These are phyloP conservation scores for Russula sp. DNA, from an alignment of 768 basidiomycete genomes.

Conservation along the genomic window DNA sequence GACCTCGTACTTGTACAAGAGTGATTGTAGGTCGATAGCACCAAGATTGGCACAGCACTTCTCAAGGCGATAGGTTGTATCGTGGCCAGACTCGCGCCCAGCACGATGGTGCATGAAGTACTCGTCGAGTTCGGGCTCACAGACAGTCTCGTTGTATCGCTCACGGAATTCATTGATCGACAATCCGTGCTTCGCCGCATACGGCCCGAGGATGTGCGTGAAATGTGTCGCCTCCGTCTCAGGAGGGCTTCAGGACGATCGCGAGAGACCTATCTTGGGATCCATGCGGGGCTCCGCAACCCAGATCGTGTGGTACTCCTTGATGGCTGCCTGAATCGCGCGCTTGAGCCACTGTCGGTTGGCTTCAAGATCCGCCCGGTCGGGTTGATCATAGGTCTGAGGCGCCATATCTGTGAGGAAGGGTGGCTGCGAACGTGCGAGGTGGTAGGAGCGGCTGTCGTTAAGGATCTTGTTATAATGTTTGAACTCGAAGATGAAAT, in stretches of 20 bases:
- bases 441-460: too few species aligned
- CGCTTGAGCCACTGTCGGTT: too few species aligned
- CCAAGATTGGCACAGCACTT: constrained; percentile 95
- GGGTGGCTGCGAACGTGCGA: too few species aligned
- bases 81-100: too few species aligned
- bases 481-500: too few species aligned
- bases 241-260: constrained; percentile 63
- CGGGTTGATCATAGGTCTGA: constrained; percentile 95
- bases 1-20: too few species aligned
- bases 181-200: constrained; percentile 38
- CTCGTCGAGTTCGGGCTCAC: constrained; percentile 43
- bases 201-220: constrained; percentile 95
- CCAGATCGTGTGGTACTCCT: too few species aligned
- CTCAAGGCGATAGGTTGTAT: constrained; percentile 60
- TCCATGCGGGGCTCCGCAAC: constrained; percentile 29
- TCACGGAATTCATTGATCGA: constrained; percentile 35
- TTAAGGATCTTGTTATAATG: too few species aligned
- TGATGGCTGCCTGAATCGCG: too few species aligned
- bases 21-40: constrained; percentile 89
- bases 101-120: too few species aligned
- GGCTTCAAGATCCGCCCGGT: constrained; percentile 68
- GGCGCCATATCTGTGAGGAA: constrained; percentile 58
- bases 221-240: constrained; percentile 54
- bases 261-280: constrained; percentile 87
- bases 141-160: constrained; percentile 82